A percentile compares a stretch with the other conserved stretches of the same genome.
phyloP scores from a whole-genome alignment of 2,329 filamentous ascomycete species.

The Colletotrichum sublineola region DNA sequence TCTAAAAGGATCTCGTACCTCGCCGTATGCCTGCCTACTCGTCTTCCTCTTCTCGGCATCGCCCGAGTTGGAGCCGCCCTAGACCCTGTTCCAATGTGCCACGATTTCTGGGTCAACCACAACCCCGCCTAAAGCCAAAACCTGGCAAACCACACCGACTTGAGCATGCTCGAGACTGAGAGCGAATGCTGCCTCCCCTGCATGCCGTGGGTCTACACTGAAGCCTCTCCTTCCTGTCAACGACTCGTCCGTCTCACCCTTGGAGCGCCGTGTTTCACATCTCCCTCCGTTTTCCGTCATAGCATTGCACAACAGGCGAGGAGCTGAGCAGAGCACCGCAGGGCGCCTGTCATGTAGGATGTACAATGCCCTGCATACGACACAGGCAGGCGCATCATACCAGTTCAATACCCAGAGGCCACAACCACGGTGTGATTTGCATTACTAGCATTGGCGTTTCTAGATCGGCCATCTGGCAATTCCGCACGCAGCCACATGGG shows the following conservation, averaged over 20 bases:
- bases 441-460: constrained; percentile 34
- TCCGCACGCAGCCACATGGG: constrained; percentile 14
- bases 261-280: constrained; percentile 35
- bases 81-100: constrained; percentile 22
- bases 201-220: constrained; percentile 22
- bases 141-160: constrained; percentile 19
- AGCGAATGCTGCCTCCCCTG: constrained; percentile 5
- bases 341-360: not conserved
- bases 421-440: constrained; percentile 8
- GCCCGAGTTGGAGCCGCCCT: constrained; percentile 28
- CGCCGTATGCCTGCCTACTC: not conserved
- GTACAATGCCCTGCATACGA: constrained; percentile 15
- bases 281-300: constrained; percentile 26
- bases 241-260: constrained; percentile 32
- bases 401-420: constrained; percentile 5
- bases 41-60: constrained; percentile 24
- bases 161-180: constrained; percentile 11
- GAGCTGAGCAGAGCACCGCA: constrained; percentile 7
- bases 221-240: constrained; percentile 27
- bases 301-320: constrained; percentile 12
- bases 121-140: constrained; percentile 10
- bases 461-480: constrained; percentile 16
- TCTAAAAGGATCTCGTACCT: constrained; percentile 10
- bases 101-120: constrained; percentile 16
- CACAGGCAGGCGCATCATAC: constrained; percentile 23